Evolutionary conservation across 192 early-diverging fungal genomes (phyloP).

Genomic region (Thamnidium elegans): DNA sequence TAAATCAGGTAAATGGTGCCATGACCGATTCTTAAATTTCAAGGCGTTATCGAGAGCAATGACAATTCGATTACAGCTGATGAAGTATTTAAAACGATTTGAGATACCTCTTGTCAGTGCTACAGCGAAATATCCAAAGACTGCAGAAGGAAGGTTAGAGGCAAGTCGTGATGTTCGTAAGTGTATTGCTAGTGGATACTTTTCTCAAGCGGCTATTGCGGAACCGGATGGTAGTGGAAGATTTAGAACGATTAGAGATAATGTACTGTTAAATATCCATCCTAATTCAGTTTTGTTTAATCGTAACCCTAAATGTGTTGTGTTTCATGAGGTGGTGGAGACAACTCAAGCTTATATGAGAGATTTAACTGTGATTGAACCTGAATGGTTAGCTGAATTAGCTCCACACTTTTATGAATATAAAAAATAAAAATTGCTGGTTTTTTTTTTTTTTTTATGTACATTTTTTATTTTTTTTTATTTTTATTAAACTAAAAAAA

Average conservation of each 20-base stretch:
- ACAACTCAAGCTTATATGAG: slow-evolving; percentile 97
- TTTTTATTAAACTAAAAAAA: not conserved
- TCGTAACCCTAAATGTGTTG: slow-evolving; percentile 84
- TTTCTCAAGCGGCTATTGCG: slow-evolving; percentile 70
- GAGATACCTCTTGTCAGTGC: slow-evolving; percentile 29
- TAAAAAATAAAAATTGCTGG: slow-evolving; percentile 14
- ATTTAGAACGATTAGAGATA: slow-evolving; percentile 63
- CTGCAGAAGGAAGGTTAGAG: slow-evolving; percentile 29
- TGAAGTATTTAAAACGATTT: slow-evolving; percentile 58
- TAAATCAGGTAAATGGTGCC: slow-evolving; percentile 78
- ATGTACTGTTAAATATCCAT: slow-evolving; percentile 72
- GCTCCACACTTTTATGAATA: slow-evolving; percentile 82
- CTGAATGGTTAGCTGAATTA: slow-evolving; percentile 93
- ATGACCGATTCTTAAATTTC: slow-evolving; percentile 72
- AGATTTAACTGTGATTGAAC: slow-evolving; percentile 88
- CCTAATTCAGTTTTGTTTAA: slow-evolving; percentile 93
- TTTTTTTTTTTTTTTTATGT: too few relatives aligned
- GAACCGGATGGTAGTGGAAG: slow-evolving; percentile 57
- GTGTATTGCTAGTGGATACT: slow-evolving; percentile 72
- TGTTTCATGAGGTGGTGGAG: slow-evolving; percentile 94
- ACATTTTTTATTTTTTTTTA: too few relatives aligned
- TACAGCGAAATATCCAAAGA: slow-evolving; percentile 39
- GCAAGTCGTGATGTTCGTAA: slow-evolving; percentile 56
- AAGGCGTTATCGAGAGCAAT: slow-evolving; percentile 77
- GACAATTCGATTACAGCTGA: slow-evolving; percentile 86